Percentiles rank a stretch among this genome's conserved stretches.
Evolutionary conservation across 1,284 basidiomycete genomes (phyloP).

Genomic region (Apiotrichum laibachii): DNA sequence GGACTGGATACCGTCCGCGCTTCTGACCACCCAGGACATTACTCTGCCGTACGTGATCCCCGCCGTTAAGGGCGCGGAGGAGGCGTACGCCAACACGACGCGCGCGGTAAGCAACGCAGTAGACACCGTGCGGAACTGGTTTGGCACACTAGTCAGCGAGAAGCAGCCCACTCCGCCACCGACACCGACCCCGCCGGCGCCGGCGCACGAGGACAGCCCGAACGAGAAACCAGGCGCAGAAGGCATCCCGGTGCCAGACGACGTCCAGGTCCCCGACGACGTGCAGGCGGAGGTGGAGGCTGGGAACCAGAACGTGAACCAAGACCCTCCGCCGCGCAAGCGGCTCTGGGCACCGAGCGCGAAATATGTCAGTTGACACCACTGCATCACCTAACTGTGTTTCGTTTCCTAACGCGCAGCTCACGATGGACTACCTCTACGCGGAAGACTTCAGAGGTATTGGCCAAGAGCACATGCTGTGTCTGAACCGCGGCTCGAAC

Average conservation of each 20-base stretch:
- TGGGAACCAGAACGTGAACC: neutral
- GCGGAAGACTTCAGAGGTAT: constrained; percentile 43
- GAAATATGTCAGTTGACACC: constrained; percentile 14
- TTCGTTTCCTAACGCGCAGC: constrained; percentile 15
- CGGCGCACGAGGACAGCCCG: neutral
- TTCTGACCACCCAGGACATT: constrained; percentile 43
- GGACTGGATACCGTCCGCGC: constrained; percentile 40
- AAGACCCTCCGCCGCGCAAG: constrained; percentile 9
- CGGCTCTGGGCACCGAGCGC: constrained; percentile 25
- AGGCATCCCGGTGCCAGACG: constrained; percentile 8
- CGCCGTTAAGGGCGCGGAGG: constrained; percentile 13
- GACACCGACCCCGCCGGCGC: neutral
- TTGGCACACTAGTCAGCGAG: neutral
- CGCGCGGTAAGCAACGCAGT: constrained; percentile 15
- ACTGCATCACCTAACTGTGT: too few species aligned
- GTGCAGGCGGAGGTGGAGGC: neutral
- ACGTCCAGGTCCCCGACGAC: neutral
- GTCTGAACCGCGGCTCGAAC: constrained; percentile 41
- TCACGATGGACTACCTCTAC: constrained; percentile 36
- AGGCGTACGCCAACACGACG: constrained; percentile 10
- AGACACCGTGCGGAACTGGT: constrained; percentile 14
- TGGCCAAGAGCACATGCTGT: constrained; percentile 47
- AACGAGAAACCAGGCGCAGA: neutral
- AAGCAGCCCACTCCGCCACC: neutral
- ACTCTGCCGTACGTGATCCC: constrained; percentile 25